Evolutionary conservation across 2,329 filamentous ascomycete genomes (phyloP).

Genomic region (Boeremia lycopersici): DNA sequence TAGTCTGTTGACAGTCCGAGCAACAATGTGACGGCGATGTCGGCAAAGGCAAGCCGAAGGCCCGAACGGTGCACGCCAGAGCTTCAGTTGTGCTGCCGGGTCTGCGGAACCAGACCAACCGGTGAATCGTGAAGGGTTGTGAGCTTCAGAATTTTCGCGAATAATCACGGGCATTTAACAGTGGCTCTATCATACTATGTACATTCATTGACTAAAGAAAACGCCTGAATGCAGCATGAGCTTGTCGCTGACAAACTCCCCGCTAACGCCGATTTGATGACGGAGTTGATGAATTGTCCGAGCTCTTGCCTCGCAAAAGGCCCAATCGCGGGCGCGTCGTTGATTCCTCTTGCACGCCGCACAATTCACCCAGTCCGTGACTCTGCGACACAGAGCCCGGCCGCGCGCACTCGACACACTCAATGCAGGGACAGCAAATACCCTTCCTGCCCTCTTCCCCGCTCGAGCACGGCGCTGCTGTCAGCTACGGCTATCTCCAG

Average conservation of each 20-base stretch:
- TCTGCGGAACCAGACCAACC: neutral
- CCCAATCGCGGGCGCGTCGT: conserved; percentile 7
- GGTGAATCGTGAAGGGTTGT: too few relatives aligned
- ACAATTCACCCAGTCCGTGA: conserved; percentile 18
- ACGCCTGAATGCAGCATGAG: neutral
- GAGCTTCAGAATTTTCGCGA: neutral
- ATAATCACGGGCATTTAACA: neutral
- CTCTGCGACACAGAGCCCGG: conserved; percentile 36
- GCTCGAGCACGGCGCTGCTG: conserved; percentile 17
- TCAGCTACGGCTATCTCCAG: conserved; percentile 60
- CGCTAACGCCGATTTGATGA: conserved; percentile 13
- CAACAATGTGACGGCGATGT: neutral
- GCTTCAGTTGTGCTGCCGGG: neutral
- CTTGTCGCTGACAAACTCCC: conserved; percentile 10
- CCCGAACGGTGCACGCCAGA: neutral
- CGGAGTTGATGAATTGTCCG: conserved; percentile 11
- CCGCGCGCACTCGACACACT: conserved; percentile 25
- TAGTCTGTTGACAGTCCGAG: too few relatives aligned
- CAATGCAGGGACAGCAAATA: conserved; percentile 48
- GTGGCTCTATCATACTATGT: neutral
- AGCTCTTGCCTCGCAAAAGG: conserved; percentile 16
- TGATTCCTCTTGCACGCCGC: conserved; percentile 9
- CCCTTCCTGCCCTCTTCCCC: conserved; percentile 39
- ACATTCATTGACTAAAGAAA: neutral
- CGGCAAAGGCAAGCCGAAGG: neutral